A percentile compares a stretch with the other conserved stretches of the same genome.
Evolutionary conservation across 768 basidiomycete species (phyloP).

Genomic region (Phylloporus arenicola): DNA sequence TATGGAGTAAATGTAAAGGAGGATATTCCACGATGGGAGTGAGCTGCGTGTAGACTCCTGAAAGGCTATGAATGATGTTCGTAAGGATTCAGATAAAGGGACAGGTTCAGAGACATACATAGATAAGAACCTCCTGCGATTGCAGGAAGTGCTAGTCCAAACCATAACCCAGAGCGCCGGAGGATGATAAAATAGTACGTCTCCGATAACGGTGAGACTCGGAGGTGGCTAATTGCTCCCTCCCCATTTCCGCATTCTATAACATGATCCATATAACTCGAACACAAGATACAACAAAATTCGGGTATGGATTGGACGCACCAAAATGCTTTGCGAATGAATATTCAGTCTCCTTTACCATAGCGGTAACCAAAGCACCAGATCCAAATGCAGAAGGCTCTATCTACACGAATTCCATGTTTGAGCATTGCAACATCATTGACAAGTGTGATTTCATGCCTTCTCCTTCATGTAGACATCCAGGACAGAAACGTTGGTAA

Average conservation of each 20-base stretch:
- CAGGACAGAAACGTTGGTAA: constrained; percentile 67
- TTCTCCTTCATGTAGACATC: constrained; percentile 79
- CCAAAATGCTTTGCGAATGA: constrained; percentile 74
- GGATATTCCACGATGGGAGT: constrained; percentile 64
- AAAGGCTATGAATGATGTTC: constrained; percentile 40
- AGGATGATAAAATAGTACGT: constrained; percentile 74
- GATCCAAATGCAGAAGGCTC: constrained; percentile 65
- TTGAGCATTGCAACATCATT: background rate
- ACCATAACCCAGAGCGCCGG: constrained; percentile 60
- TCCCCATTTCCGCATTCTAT: constrained; percentile 69
- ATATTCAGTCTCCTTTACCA: constrained; percentile 73
- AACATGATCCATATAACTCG: background rate
- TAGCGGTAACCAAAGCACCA: constrained; percentile 50
- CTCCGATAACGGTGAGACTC: constrained; percentile 45
- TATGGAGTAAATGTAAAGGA: constrained; percentile 75
- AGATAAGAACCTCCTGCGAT: constrained; percentile 63
- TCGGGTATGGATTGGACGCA: constrained; percentile 30
- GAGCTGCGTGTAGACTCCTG: constrained; percentile 41
- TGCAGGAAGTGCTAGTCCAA: constrained; percentile 72
- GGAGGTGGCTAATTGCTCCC: constrained; percentile 62
- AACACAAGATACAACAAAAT: background rate
- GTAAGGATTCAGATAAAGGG: background rate
- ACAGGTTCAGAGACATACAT: constrained; percentile 16
- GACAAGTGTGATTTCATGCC: constrained; percentile 31
- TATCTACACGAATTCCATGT: constrained; percentile 38